Conservation (phyloP, 352 stramenopile species). For the Discostella stelligera region DNA sequence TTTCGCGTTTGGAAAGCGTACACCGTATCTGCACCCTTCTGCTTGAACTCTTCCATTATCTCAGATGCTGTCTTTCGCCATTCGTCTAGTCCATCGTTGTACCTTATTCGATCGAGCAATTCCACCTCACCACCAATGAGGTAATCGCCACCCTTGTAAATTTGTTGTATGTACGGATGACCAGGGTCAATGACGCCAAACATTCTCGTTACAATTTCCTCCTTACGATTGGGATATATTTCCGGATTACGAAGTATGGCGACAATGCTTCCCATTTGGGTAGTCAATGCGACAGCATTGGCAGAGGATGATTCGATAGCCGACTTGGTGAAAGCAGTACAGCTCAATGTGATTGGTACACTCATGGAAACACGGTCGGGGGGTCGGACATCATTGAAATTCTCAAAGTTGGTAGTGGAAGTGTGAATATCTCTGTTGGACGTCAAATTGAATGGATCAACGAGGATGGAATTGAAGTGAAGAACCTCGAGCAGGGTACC, state of each 20-base stretch:
- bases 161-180: constrained; percentile 96
- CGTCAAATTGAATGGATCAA: constrained; percentile 95
- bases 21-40: constrained; percentile 94
- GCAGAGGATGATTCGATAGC: constrained; percentile 83
- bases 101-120: constrained; percentile 92
- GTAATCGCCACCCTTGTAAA: constrained; percentile 92
- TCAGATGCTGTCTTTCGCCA: constrained; percentile 93
- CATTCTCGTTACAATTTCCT: constrained; percentile 96
- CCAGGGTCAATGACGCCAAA: constrained; percentile 94
- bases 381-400: constrained; percentile 87
- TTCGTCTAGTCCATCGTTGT: constrained; percentile 96
- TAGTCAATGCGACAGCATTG: constrained; percentile 90
- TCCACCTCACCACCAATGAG: constrained; percentile 95
- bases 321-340: constrained; percentile 90
- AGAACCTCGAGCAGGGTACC: constrained; percentile 94
- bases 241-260: constrained; percentile 92
- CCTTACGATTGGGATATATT: constrained; percentile 95
- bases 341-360: constrained; percentile 95
- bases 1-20: constrained; percentile 98
- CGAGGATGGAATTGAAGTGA: constrained; percentile 95
- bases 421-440: constrained; percentile 85
- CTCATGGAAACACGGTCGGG: constrained; percentile 92
- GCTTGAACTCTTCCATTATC: constrained; percentile 91
- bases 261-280: constrained; percentile 90
- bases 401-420: constrained; percentile 88